A percentile compares a stretch with the other conserved stretches of the same genome.
Conservation (phyloP, 2,329 filamentous ascomycete species). For the Westerdykella sp. region DNA sequence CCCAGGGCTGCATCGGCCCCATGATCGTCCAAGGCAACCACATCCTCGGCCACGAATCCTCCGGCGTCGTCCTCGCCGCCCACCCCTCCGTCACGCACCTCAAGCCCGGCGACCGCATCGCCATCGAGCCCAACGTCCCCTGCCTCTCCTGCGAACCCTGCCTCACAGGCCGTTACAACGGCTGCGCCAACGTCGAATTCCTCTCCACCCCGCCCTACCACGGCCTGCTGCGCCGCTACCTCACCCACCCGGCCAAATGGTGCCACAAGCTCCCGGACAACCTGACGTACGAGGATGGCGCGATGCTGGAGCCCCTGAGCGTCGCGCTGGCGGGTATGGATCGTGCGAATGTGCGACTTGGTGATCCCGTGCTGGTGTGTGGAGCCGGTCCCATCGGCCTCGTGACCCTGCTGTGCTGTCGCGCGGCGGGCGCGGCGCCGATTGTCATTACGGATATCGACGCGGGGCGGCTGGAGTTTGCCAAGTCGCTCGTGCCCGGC, state of each 20-base stretch:
- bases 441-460: constrained; percentile 95
- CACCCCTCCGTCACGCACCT: constrained; percentile 73
- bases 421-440: constrained; percentile 81
- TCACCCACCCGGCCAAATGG: constrained; percentile 91
- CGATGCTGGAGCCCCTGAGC: constrained; percentile 81
- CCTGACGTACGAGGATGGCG: constrained; percentile 87
- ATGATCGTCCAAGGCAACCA: constrained; percentile 89
- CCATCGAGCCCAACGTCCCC: constrained; percentile 89
- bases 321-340: constrained; percentile 87
- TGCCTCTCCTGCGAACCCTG: constrained; percentile 88
- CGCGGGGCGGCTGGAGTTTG: constrained; percentile 75
- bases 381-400: constrained; percentile 92
- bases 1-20: constrained; percentile 71
- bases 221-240: constrained; percentile 81
- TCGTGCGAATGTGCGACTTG: constrained; percentile 70
- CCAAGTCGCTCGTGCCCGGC: constrained; percentile 72
- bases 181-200: constrained; percentile 80
- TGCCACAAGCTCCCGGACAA: constrained; percentile 86
- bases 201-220: constrained; percentile 84
- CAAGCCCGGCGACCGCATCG: constrained; percentile 82
- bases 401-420: constrained; percentile 76
- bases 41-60: constrained; percentile 90
- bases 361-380: constrained; percentile 82
- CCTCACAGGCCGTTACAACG: constrained; percentile 89
- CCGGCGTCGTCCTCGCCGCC: constrained; percentile 72